These are phyloP conservation scores for Cenchrus purpureus DNA, from an alignment of 176 grass and related monocot genomes.

Conservation along the genomic window DNA sequence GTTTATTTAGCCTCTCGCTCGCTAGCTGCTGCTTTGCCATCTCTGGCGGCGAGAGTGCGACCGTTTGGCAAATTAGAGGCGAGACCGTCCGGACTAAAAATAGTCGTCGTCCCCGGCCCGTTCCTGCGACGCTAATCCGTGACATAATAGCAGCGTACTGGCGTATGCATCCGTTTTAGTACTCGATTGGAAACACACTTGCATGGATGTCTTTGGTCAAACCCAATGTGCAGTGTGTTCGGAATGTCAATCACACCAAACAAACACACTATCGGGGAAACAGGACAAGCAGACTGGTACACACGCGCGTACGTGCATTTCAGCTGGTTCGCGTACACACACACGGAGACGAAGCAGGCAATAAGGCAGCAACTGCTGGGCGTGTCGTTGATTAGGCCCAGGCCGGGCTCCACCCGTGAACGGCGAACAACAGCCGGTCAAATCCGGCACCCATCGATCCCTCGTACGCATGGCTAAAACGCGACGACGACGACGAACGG, in stretches of 20 bases:
- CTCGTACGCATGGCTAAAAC: neutral
- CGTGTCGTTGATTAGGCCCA: neutral
- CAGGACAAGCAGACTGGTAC: conserved; percentile 10
- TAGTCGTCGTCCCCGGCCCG: neutral
- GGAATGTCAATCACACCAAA: conserved; percentile 52
- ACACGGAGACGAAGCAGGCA: neutral
- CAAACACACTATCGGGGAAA: neutral
- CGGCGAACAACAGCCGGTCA: conserved; percentile 27
- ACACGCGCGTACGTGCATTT: neutral
- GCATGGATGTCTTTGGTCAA: conserved; percentile 19
- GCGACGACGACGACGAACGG: neutral
- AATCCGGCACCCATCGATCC: neutral
- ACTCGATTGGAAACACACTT: neutral
- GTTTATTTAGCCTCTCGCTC: neutral
- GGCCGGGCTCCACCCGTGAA: conserved; percentile 14
- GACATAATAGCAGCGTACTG: neutral
- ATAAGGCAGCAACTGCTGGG: no score
- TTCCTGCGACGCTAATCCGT: neutral
- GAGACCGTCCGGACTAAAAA: neutral
- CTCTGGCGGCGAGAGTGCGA: neutral
- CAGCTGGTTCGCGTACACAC: conserved; percentile 13
- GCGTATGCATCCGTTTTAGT: neutral
- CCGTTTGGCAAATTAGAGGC: conserved; percentile 20
- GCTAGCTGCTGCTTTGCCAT: neutral
- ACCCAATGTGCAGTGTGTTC: neutral